These are phyloP conservation scores for Kuraishia borneana DNA, from an alignment of 805 yeast genomes.

Conservation along the genomic window DNA sequence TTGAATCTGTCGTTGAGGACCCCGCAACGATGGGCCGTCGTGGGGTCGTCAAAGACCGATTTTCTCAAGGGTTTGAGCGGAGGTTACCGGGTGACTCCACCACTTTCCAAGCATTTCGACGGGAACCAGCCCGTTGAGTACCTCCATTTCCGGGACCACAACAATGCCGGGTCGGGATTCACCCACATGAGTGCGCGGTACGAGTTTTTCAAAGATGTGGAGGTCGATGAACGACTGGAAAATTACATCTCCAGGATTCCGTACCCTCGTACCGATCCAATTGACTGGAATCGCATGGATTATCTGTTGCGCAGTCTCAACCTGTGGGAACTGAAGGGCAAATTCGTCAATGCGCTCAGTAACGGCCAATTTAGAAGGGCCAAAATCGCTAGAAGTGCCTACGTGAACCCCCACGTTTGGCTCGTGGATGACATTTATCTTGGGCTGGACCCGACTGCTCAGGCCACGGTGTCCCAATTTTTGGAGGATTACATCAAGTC, in stretches of 20 bases:
- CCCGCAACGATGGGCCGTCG: constrained; percentile 1
- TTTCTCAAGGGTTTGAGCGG: constrained; percentile 25
- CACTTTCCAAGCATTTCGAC: background rate
- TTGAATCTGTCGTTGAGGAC: background rate
- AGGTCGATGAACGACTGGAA: constrained; percentile 61
- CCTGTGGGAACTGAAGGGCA: constrained; percentile 43
- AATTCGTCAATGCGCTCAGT: constrained; percentile 81
- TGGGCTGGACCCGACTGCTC: constrained; percentile 77
- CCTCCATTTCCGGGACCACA: background rate
- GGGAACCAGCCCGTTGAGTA: background rate
- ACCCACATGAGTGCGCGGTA: constrained; percentile 85
- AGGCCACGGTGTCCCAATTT: constrained; percentile 44
- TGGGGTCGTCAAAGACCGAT: constrained; percentile 31
- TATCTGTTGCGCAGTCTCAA: constrained; percentile 37
- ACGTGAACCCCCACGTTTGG: constrained; percentile 52
- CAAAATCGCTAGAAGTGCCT: constrained; percentile 65
- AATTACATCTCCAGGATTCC: constrained; percentile 49
- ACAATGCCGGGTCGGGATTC: constrained; percentile 13
- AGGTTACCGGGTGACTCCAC: background rate
- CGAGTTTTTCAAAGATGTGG: constrained; percentile 71
- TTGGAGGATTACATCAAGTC: constrained; percentile 18
- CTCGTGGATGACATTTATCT: constrained; percentile 86
- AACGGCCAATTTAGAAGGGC: constrained; percentile 94
- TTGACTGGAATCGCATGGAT: constrained; percentile 25
- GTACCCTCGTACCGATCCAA: constrained; percentile 25